These are phyloP conservation scores for Limnanthes douglasii DNA, from an alignment of 345 rosid genomes.

Conservation along the genomic window DNA sequence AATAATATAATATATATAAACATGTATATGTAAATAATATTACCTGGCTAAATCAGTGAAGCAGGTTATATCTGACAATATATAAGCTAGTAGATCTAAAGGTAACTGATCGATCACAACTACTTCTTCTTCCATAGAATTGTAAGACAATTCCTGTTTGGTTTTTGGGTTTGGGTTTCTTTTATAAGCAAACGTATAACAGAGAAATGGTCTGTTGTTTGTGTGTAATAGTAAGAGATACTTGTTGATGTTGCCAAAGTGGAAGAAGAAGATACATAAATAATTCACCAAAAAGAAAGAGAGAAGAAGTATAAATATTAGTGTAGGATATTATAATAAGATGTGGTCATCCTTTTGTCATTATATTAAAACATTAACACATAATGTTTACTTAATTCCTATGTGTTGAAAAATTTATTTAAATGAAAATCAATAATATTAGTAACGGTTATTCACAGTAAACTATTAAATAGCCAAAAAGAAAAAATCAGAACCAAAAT, in stretches of 20 bases:
- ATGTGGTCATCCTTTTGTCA: slow-evolving; percentile 27
- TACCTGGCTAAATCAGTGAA: slow-evolving; percentile 87
- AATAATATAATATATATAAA: background rate
- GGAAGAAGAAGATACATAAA: slow-evolving; percentile 12
- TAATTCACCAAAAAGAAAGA: background rate
- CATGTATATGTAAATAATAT: slow-evolving; percentile 6
- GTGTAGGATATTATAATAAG: no score
- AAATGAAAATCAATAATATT: no score
- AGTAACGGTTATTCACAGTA: no score
- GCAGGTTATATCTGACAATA: slow-evolving; percentile 38
- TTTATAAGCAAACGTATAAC: background rate
- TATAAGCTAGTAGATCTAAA: slow-evolving; percentile 55
- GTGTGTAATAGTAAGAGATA: slow-evolving; percentile 3
- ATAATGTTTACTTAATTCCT: no score
- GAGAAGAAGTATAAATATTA: no score
- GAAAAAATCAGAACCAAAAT: no score
- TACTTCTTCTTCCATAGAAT: slow-evolving; percentile 21
- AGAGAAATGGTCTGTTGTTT: slow-evolving; percentile 1
- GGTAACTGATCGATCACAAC: slow-evolving; percentile 71
- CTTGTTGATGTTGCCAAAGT: slow-evolving; percentile 10
- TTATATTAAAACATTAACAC: no score
- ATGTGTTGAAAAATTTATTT: no score
- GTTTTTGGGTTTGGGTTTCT: background rate
- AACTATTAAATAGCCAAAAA: no score
- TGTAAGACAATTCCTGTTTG: background rate